phyloP scores from a whole-genome alignment of 805 yeast species.

The Pichia phayaonensis region DNA sequence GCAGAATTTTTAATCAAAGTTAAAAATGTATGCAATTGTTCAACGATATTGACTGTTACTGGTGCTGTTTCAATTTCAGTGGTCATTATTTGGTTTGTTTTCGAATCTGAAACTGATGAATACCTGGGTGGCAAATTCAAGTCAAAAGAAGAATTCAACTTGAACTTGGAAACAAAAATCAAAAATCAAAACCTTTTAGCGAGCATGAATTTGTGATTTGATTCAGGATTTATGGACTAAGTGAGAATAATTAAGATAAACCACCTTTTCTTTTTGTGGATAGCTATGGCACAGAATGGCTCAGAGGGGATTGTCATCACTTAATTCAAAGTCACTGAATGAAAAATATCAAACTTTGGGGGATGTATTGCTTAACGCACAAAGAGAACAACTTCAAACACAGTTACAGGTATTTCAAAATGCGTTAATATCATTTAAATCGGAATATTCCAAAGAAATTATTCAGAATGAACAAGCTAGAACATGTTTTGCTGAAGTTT shows the following conservation, averaged over 20 bases:
- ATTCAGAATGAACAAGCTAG: conserved; percentile 57
- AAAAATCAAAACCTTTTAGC: not conserved
- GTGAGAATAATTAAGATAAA: not conserved
- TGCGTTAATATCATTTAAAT: conserved; percentile 68
- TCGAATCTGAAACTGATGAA: not conserved
- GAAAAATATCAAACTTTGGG: conserved; percentile 46
- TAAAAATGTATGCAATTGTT: conserved; percentile 4
- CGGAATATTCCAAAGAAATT: conserved; percentile 62
- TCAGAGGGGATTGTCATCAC: conserved; percentile 25
- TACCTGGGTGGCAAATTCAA: conserved; percentile 8
- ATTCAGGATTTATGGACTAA: too few relatives aligned
- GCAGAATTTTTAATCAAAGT: conserved; percentile 28
- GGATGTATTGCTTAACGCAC: conserved; percentile 40
- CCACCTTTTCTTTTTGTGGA: not conserved
- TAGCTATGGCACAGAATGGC: conserved; percentile 11
- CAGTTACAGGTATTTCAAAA: conserved; percentile 74
- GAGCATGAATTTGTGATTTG: not conserved
- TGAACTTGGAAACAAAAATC: not conserved
- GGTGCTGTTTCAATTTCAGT: conserved; percentile 4
- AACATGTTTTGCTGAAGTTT: conserved; percentile 65
- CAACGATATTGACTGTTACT: not conserved
- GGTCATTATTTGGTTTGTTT: not conserved
- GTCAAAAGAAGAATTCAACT: not conserved
- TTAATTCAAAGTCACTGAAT: conserved; percentile 16
- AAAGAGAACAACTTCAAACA: conserved; percentile 53